phyloP scores from a whole-genome alignment of 768 basidiomycete genomes.

The Pisolithus tinctorius region DNA sequence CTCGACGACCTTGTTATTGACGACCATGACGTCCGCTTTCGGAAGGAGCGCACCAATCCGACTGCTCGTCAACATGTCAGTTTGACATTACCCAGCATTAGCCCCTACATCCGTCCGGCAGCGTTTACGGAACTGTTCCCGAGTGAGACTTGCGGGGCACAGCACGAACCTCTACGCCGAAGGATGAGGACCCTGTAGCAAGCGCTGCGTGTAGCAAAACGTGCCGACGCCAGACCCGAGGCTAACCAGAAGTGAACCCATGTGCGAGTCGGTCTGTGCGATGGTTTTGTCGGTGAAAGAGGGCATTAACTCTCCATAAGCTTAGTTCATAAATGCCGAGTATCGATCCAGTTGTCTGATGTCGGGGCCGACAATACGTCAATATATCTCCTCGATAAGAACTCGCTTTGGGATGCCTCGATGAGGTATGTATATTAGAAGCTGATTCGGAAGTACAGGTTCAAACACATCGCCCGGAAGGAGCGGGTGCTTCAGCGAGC shows the following conservation, averaged over 20 bases:
- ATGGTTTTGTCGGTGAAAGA: conserved; percentile 55
- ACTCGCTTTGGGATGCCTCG: conserved; percentile 58
- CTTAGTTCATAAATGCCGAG: conserved; percentile 75
- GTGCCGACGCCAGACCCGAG: conserved; percentile 84
- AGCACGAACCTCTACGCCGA: conserved; percentile 74
- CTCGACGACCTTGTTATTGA: conserved; percentile 82
- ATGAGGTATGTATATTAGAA: conserved; percentile 39
- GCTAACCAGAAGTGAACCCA: conserved; percentile 68
- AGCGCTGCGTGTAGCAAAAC: conserved; percentile 76
- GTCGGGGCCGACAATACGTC: conserved; percentile 89
- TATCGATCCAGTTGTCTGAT: conserved; percentile 77
- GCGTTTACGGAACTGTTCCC: conserved; percentile 60
- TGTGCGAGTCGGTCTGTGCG: conserved; percentile 40
- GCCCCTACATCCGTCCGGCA: conserved; percentile 82
- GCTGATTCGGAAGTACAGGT: conserved; percentile 36
- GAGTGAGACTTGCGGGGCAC: conserved; percentile 72
- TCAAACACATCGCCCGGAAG: conserved; percentile 45
- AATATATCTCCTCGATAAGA: conserved; percentile 86
- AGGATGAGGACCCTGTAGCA: conserved; percentile 71
- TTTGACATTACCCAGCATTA: conserved; percentile 68
- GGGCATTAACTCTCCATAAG: conserved; percentile 88
- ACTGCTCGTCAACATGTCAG: conserved; percentile 73
- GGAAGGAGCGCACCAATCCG: conserved; percentile 64
- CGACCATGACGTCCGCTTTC: conserved; percentile 85
- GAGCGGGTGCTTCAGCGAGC: conserved; percentile 57